Conservation (phyloP, 2,329 filamentous ascomycete species). For the Catunica adiposa region DNA sequence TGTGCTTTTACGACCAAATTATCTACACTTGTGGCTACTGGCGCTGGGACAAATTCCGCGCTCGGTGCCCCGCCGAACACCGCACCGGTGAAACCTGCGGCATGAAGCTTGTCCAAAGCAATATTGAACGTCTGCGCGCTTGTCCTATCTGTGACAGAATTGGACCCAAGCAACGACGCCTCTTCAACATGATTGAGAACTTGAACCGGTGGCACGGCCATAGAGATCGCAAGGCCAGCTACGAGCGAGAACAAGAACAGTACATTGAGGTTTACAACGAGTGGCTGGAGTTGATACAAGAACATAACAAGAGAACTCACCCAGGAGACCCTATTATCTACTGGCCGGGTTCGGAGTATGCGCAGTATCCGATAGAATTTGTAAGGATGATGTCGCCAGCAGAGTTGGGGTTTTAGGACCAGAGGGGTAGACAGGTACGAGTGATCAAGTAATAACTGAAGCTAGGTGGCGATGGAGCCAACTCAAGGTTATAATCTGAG, state of each 20-base stretch:
- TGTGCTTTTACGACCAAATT: conserved; percentile 95
- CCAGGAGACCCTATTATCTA: not conserved
- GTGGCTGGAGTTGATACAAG: conserved; percentile 25
- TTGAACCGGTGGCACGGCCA: conserved; percentile 53
- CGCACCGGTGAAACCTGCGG: conserved; percentile 93
- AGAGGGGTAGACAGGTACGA: too few relatives aligned
- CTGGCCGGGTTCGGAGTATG: too few relatives aligned
- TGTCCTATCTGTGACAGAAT: conserved; percentile 85
- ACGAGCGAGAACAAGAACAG: conserved; percentile 57
- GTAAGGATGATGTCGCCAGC: too few relatives aligned
- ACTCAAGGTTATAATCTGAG: too few relatives aligned
- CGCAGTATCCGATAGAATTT: too few relatives aligned
- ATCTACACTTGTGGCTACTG: conserved; percentile 75
- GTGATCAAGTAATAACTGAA: too few relatives aligned
- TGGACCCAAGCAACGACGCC: conserved; percentile 64
- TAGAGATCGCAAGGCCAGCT: conserved; percentile 56
- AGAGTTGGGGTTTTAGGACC: too few relatives aligned
- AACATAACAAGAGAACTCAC: not conserved
- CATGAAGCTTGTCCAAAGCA: conserved; percentile 72
- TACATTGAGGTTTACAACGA: conserved; percentile 49
- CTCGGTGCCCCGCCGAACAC: conserved; percentile 89
- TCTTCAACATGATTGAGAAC: conserved; percentile 57
- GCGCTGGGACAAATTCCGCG: conserved; percentile 85
- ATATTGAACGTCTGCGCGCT: conserved; percentile 42
- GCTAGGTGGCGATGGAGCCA: too few relatives aligned